Conservation (phyloP, 441 rosid genomes). For the Gossypium gossypioides region DNA sequence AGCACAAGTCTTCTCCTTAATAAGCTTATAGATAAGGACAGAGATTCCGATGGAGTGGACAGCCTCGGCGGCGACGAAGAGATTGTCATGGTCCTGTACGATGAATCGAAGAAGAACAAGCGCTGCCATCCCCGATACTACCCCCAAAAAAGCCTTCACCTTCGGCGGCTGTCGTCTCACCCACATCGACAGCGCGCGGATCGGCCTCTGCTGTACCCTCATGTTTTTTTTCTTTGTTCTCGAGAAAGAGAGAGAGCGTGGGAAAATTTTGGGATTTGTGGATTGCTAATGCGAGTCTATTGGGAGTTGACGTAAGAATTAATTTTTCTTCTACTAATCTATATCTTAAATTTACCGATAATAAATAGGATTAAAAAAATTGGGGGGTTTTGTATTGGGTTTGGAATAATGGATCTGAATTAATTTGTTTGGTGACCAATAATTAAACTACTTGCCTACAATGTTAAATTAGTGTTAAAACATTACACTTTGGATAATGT, state of each 20-base stretch:
- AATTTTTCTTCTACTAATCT: not conserved
- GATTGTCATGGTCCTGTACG: constrained; percentile 93
- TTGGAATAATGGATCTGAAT: not conserved
- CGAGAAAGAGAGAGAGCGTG: not conserved
- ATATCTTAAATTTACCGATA: not conserved
- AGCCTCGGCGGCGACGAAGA: constrained; percentile 95
- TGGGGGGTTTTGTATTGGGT: not conserved
- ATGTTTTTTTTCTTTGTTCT: constrained; percentile 19
- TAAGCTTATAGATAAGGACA: constrained; percentile 88
- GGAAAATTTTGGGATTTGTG: not conserved
- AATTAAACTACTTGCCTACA: not conserved
- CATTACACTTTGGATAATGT: not conserved
- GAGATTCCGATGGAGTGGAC: constrained; percentile 90
- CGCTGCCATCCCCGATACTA: constrained; percentile 83
- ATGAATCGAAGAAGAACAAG: constrained; percentile 75
- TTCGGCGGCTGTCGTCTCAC: constrained; percentile 90
- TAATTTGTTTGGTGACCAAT: not conserved
- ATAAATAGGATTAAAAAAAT: not conserved
- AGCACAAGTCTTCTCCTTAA: constrained; percentile 92
- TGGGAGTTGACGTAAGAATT: not conserved
- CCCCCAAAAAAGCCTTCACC: constrained; percentile 89
- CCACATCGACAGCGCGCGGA: constrained; percentile 71
- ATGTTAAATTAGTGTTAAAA: not conserved
- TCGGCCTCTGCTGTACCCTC: constrained; percentile 55
- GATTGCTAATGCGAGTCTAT: not conserved